A percentile compares a stretch with the other conserved stretches of the same genome.
Conservation (phyloP, 805 yeast genomes). For the Scheffersomyces coipomensis region DNA sequence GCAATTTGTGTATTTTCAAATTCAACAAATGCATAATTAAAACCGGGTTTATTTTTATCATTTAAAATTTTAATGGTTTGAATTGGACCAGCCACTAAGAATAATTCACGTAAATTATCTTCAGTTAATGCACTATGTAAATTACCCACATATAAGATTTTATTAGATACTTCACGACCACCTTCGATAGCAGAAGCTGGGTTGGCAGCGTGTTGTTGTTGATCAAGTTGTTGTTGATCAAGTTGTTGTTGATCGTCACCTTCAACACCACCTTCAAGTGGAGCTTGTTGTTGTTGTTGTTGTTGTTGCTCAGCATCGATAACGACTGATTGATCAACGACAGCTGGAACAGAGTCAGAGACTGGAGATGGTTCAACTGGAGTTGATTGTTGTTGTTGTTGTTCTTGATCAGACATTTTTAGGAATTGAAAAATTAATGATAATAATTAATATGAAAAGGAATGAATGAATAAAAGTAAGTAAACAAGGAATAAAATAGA, state of each 20-base stretch:
- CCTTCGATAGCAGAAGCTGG: constrained; percentile 78
- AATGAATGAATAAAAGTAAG: too few relatives aligned
- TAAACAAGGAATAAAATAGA: too few relatives aligned
- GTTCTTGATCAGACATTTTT: neutral
- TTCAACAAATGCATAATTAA: constrained; percentile 83
- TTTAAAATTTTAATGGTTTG: constrained; percentile 66
- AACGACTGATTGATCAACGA: neutral
- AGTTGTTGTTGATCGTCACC: neutral
- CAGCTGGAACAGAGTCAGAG: neutral
- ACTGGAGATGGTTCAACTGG: neutral
- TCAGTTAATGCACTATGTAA: constrained; percentile 66
- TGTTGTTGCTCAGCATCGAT: neutral
- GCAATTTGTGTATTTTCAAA: constrained; percentile 60
- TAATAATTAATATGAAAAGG: too few relatives aligned
- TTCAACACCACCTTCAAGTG: neutral
- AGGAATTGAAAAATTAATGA: neutral
- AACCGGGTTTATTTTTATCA: constrained; percentile 72
- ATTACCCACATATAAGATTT: constrained; percentile 75
- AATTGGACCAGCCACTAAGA: constrained; percentile 60
- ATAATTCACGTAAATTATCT: constrained; percentile 57
- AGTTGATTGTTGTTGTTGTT: neutral
- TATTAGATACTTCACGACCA: constrained; percentile 75
- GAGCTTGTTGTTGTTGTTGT: constrained; percentile 1
- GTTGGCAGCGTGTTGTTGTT: constrained; percentile 9
- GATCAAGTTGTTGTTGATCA: neutral